Conservation (phyloP, 192 early-diverging fungal genomes). For the Backusella circina region DNA sequence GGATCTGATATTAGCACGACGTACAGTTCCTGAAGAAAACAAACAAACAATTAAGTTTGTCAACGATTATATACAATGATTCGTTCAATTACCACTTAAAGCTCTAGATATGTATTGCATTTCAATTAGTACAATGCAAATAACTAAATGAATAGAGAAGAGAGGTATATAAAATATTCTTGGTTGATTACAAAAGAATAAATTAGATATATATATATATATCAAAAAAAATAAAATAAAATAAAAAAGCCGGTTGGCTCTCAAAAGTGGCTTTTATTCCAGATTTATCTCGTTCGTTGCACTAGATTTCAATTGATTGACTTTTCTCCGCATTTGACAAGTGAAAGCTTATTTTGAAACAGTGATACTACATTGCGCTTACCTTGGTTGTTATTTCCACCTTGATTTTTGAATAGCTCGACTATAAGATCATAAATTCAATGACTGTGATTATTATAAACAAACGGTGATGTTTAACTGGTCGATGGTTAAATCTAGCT, state of each 20-base stretch:
- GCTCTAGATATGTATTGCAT: slow-evolving; percentile 9
- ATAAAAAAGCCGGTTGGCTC: background rate
- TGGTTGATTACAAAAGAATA: background rate
- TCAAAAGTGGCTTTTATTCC: background rate
- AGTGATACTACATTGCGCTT: no score
- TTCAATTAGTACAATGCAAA: background rate
- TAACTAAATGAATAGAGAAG: background rate
- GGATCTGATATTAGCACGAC: background rate
- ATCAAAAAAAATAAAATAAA: background rate
- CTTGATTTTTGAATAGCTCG: no score
- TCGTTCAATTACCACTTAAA: slow-evolving; percentile 8
- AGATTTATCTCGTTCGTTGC: background rate
- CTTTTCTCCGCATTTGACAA: background rate
- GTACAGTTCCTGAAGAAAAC: background rate
- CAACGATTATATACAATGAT: background rate
- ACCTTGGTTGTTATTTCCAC: no score
- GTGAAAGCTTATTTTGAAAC: background rate
- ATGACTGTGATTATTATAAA: no score
- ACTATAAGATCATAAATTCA: no score
- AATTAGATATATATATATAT: background rate
- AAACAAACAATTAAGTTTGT: background rate
- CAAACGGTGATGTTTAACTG: no score
- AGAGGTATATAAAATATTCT: background rate
- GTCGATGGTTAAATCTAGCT: no score
- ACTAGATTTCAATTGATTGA: background rate